Percentiles rank a stretch among this genome's conserved stretches.
phyloP scores from a whole-genome alignment of 73 alveolate genomes.

The Tetrahymena borealis region DNA sequence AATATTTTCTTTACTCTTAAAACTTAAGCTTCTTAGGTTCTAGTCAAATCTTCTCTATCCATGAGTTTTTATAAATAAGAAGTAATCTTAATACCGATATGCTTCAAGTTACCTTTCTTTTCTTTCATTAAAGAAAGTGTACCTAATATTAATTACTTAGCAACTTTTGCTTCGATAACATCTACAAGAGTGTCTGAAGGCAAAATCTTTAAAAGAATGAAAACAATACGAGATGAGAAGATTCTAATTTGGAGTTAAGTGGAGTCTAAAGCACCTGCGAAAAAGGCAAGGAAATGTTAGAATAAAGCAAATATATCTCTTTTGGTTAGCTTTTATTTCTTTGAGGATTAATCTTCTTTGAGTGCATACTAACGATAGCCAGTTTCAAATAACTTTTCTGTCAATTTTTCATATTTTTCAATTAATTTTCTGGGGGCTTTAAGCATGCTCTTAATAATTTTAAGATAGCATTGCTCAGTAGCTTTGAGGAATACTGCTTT shows the following conservation, averaged over 20 bases:
- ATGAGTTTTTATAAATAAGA: not conserved
- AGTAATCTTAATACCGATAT: not conserved
- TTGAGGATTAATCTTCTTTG: not conserved
- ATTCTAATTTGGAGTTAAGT: not conserved
- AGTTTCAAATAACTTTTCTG: not conserved
- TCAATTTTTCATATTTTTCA: not conserved
- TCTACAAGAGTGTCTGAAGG: not conserved
- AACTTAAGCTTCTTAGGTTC: not conserved
- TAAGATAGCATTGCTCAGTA: not conserved
- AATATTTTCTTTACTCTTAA: not conserved
- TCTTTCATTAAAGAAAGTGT: not conserved
- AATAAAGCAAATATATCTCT: not conserved
- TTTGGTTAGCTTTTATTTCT: not conserved
- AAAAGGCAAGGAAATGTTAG: not conserved
- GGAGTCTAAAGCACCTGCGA: not conserved
- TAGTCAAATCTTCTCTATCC: not conserved
- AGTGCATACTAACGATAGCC: not conserved
- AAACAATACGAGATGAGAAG: not conserved
- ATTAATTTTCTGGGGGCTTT: not conserved
- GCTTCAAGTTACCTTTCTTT: not conserved
- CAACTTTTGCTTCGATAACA: not conserved
- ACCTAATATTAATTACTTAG: not conserved
- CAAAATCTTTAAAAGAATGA: not conserved
- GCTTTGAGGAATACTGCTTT: not conserved
- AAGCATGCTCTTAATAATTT: not conserved